Base-by-base conservation (phyloP, 2,329 filamentous ascomycete genomes). In the Aureobasidium sp. region DNA sequence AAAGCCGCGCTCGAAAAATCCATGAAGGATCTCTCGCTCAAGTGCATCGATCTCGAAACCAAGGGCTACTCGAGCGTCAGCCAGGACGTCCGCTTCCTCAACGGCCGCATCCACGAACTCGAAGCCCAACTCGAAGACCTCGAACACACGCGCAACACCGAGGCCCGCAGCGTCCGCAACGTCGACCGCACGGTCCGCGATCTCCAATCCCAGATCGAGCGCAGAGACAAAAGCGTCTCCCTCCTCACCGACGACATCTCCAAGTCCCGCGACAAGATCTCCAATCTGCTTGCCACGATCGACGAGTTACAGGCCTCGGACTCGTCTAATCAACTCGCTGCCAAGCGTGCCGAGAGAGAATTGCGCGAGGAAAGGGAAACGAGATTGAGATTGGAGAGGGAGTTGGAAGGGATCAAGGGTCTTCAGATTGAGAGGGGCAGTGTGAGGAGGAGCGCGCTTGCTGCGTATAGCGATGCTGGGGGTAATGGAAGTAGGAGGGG, bases 11-110 rank as follows among this genome's bases (percentile, higher is more conserved):
- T 99, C 45, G 94, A 97, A 78, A 97, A 96, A 80, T 85, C 84
- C 61, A 80, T 96, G 56, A 96, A 92, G 74, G 93, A 99, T 74
- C 82, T 93, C 29, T 93, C 97, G 75, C 84, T 97, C 59, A 87
- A 87, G 71, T 85, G 96, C 62, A 88, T 99, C 58, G 94, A 97
- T 72, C 82, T 97, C 9, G 93, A 99, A 78, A 97, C 94, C 47
- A 97, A 97, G 80, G 91, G 92, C 59, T 97, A 96, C 77, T 94
- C 92, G 22, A 95, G 88, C 67, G 90, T 90, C 27, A 96, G 92
- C 74, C 91, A 96, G 70, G 93, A 97, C 75, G 90, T 97, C 68
- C 89, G 94, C 71, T 97, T 97, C 79, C 77, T 97, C 70, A 90
- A 97, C 76, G 93, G 91, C 71, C 86, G 93, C 56, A 91, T 99